A percentile compares a stretch with the other conserved stretches of the same genome.
Evolutionary conservation across 1,284 basidiomycete genomes (phyloP).

Genomic region (Abortiporus biennis): DNA sequence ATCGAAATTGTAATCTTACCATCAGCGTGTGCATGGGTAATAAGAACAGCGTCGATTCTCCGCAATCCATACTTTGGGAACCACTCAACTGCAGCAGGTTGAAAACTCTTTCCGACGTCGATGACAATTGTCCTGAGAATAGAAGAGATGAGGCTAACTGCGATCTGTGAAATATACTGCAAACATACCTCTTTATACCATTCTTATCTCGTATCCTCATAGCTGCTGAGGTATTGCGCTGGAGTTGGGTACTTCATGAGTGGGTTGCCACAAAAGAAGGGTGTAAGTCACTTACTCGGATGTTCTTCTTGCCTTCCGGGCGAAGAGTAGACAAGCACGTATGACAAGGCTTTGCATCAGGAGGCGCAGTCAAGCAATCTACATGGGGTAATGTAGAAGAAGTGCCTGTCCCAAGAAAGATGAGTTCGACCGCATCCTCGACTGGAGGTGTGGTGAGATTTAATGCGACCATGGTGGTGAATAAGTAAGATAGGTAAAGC

Average conservation of each 20-base stretch:
- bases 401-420: constrained; percentile 74
- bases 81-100: constrained; percentile 70
- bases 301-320: constrained; percentile 67
- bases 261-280: background rate
- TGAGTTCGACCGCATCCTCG: constrained; percentile 41
- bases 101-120: constrained; percentile 80
- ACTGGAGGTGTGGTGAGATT: constrained; percentile 11
- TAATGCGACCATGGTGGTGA: constrained; percentile 18
- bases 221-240: constrained; percentile 68
- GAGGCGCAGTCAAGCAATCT: constrained; percentile 56
- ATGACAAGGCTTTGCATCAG: constrained; percentile 42
- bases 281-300: constrained; percentile 31
- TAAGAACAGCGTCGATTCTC: constrained; percentile 70
- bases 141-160: background rate
- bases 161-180: background rate
- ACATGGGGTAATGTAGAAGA: constrained; percentile 63
- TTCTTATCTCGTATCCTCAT: constrained; percentile 47
- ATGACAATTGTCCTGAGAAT: constrained; percentile 62
- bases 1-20: no score
- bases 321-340: constrained; percentile 64
- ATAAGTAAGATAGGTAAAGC: background rate
- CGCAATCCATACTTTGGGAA: constrained; percentile 73
- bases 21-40: constrained; percentile 78
- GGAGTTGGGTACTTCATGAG: constrained; percentile 5
- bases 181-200: constrained; percentile 46